Base-by-base conservation (phyloP, 2,329 filamentous ascomycete species). In the Ophiostoma sp. region DNA sequence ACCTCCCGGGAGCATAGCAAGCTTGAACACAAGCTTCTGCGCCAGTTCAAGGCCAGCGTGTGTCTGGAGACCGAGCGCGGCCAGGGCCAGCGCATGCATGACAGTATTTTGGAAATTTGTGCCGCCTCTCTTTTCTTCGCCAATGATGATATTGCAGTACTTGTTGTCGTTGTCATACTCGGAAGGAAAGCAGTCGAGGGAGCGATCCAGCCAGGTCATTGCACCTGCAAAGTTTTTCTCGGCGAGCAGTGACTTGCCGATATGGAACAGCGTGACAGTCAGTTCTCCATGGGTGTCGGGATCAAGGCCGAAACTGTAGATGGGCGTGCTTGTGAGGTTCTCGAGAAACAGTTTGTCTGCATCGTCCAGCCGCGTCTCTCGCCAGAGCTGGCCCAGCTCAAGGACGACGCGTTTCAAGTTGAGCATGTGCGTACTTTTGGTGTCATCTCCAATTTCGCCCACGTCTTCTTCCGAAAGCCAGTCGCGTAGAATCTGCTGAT, bases 161-260 rank as follows among this genome's bases (percentile, higher is more conserved):
- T 12, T 44, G 42, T 44, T 3, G 42, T 12, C 42, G 11, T 6
- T 6, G 11, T 2, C 42, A 8, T 84, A 81, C 67, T 86, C 85
- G 27, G 75, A 73, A 66, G 84, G 82, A 40, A 93, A 79, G 41
- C 87, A 74, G 11, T 86, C 79, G 65, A 85, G 81, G 2, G 91
- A 87, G 71, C 90, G 84, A 68, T 88, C 83, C 0, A 96, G 79
- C 95, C 94, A 98, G 73, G 84, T 87, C 1, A 83, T 75, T 0
- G 91, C 89, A 62, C 83, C 75, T 0, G 78, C 73, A 71, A 82
- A 82, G 66, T 89, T 81, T 7, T 81, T 78, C 66, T 83, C 84
- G 3, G 75, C 41, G 2, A 86, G 76, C 14, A 89, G 77, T 14
- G 82, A 81, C 64, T 83, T 86, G 3, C 92, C 92, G 55, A 96